A percentile compares a stretch with the other conserved stretches of the same genome.
Conservation (phyloP, 768 basidiomycete species). For the Phaeolepiota aurea region DNA sequence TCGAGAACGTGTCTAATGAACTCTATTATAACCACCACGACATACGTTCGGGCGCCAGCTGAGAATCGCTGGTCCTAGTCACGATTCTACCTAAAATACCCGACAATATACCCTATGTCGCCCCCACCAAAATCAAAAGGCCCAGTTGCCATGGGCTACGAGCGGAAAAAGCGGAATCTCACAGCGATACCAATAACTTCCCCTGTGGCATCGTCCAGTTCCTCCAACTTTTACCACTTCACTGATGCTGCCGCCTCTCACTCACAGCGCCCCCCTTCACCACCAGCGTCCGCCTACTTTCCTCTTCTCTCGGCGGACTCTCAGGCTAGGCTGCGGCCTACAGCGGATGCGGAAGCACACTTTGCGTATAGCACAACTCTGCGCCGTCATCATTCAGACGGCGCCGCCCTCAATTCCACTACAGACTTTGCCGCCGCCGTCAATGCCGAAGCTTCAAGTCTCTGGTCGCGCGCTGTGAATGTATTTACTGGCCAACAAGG, state of each 20-base stretch:
- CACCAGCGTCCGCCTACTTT: slow-evolving; percentile 80
- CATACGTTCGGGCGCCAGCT: too few species aligned
- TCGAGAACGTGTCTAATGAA: too few species aligned
- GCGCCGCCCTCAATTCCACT: slow-evolving; percentile 34
- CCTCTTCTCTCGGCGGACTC: slow-evolving; percentile 44
- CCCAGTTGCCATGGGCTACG: slow-evolving; percentile 31
- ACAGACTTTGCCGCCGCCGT: slow-evolving; percentile 37
- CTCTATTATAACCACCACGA: too few species aligned
- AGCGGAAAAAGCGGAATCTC: slow-evolving; percentile 33
- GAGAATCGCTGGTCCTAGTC: too few species aligned
- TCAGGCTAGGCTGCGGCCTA: slow-evolving; percentile 42
- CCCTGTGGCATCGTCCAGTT: slow-evolving; percentile 24
- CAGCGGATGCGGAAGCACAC: slow-evolving; percentile 59
- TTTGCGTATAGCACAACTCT: slow-evolving; percentile 82
- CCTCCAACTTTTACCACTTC: slow-evolving; percentile 22
- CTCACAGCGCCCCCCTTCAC: slow-evolving; percentile 38
- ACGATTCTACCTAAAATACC: too few species aligned
- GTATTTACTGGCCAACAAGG: slow-evolving; percentile 29
- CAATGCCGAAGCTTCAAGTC: slow-evolving; percentile 36
- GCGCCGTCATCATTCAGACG: slow-evolving; percentile 53
- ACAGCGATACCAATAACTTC: slow-evolving; percentile 23
- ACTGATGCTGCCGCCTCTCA: slow-evolving; percentile 15
- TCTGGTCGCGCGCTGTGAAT: slow-evolving; percentile 41
- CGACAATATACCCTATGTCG: too few species aligned
- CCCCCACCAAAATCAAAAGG: slow-evolving; percentile 10